Percentiles rank a stretch among this genome's conserved stretches.
Evolutionary conservation across 805 yeast species (phyloP).

Genomic region (Metschnikowia santaceciliae): DNA sequence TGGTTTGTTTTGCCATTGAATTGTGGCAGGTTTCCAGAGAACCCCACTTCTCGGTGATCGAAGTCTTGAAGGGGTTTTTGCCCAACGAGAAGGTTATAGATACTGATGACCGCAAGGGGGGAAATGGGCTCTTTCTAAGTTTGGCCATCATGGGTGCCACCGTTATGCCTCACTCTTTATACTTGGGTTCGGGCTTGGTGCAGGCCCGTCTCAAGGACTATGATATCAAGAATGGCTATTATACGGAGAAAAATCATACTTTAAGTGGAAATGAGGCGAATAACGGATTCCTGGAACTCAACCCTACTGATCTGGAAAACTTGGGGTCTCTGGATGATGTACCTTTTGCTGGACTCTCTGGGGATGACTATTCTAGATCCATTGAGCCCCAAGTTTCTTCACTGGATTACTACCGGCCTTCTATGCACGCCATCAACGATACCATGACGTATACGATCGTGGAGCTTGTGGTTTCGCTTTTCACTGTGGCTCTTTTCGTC

Average conservation of each 20-base stretch:
- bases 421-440: constrained; percentile 73
- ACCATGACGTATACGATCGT: constrained; percentile 77
- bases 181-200: constrained; percentile 81
- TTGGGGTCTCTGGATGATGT: too few relatives aligned
- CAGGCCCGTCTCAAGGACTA: constrained; percentile 78
- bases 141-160: constrained; percentile 90
- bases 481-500: constrained; percentile 88
- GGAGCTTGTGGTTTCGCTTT: constrained; percentile 75
- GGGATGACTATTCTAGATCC: constrained; percentile 11
- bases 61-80: constrained; percentile 54
- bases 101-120: constrained; percentile 20
- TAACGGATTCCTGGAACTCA: too few relatives aligned
- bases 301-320: too few relatives aligned
- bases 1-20: constrained; percentile 79
- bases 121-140: constrained; percentile 65
- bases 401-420: constrained; percentile 56
- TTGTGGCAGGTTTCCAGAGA: constrained; percentile 61
- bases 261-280: too few relatives aligned
- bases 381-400: constrained; percentile 6
- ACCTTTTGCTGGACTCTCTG: neutral
- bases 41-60: constrained; percentile 42
- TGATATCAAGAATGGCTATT: constrained; percentile 63
- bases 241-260: constrained; percentile 20
- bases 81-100: constrained; percentile 44
- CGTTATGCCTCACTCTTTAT: constrained; percentile 90